A percentile compares a stretch with the other conserved stretches of the same genome.
Conservation (phyloP, 306 rosid species). For the Vigna angularis region DNA sequence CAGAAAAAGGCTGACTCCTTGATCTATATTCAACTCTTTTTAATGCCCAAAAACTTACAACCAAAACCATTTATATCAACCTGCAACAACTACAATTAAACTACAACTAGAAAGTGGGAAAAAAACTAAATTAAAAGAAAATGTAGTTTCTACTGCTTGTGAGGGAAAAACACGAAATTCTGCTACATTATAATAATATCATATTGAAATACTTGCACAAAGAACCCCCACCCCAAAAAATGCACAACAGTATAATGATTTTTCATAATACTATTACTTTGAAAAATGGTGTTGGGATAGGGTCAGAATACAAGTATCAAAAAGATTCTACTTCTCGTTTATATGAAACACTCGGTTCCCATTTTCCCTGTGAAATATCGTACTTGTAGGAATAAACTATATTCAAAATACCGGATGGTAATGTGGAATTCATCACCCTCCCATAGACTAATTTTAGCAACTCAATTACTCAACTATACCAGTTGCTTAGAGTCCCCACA, state of each 20-base stretch:
- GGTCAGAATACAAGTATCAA: no score
- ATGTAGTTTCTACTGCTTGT: slow-evolving; percentile 64
- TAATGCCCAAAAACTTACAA: slow-evolving; percentile 12
- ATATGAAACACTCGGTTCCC: background rate
- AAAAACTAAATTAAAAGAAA: slow-evolving; percentile 26
- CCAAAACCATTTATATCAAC: slow-evolving; percentile 21
- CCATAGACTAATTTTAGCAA: slow-evolving; percentile 10
- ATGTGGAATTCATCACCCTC: background rate
- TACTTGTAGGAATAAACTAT: slow-evolving; percentile 27
- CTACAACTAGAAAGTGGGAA: slow-evolving; percentile 5
- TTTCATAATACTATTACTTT: background rate
- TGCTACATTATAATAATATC: slow-evolving; percentile 35
- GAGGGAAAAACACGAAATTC: slow-evolving; percentile 78
- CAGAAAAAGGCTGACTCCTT: slow-evolving; percentile 23
- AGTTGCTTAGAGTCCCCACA: background rate
- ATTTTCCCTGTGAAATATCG: slow-evolving; percentile 8
- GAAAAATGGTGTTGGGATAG: background rate
- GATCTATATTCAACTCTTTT: slow-evolving; percentile 16
- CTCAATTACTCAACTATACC: slow-evolving; percentile 32
- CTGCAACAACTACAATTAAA: slow-evolving; percentile 9
- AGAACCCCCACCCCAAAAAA: slow-evolving; percentile 10
- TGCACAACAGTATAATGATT: slow-evolving; percentile 19
- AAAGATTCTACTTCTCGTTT: no score
- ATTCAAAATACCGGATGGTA: slow-evolving; percentile 26
- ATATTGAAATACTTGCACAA: slow-evolving; percentile 11